phyloP scores from a whole-genome alignment of 192 early-diverging fungal species.

The Coemansia sp. region DNA sequence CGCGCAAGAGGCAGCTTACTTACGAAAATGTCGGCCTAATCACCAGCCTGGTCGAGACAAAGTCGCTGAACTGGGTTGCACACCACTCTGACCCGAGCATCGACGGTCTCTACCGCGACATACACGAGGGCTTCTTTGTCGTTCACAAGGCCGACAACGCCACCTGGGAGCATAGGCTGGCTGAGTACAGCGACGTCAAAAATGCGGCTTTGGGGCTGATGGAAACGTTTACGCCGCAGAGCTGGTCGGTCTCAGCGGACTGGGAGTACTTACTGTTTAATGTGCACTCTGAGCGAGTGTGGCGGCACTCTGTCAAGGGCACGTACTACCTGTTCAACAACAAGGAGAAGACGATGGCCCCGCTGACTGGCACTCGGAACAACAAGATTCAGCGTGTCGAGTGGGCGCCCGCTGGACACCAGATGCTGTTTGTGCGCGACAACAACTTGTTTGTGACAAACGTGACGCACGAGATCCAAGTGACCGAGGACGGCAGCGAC shows the following conservation, averaged over 20 bases:
- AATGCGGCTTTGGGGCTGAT: slow-evolving; percentile 26
- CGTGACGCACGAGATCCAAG: slow-evolving; percentile 61
- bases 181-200: slow-evolving; percentile 19
- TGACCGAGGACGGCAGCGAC: slow-evolving; percentile 82
- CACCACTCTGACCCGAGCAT: slow-evolving; percentile 36
- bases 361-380: slow-evolving; percentile 54
- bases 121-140: slow-evolving; percentile 11
- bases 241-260: slow-evolving; percentile 71
- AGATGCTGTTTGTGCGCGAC: slow-evolving; percentile 78
- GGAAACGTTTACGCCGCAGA: slow-evolving; percentile 43
- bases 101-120: slow-evolving; percentile 44
- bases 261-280: slow-evolving; percentile 74
- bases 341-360: slow-evolving; percentile 55
- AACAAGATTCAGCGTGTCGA: slow-evolving; percentile 61
- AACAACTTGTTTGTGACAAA: slow-evolving; percentile 87
- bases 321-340: slow-evolving; percentile 79
- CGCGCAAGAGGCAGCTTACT: slow-evolving; percentile 41
- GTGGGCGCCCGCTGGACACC: slow-evolving; percentile 80
- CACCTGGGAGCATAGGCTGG: slow-evolving; percentile 39
- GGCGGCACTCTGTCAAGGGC: slow-evolving; percentile 82
- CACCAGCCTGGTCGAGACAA: slow-evolving; percentile 21
- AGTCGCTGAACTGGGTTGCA: slow-evolving; percentile 45
- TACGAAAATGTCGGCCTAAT: slow-evolving; percentile 36
- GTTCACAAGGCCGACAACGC: slow-evolving; percentile 33
- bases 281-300: slow-evolving; percentile 63